Conservation (phyloP, 257 asterid species). For the Scutellaria galericulata region DNA sequence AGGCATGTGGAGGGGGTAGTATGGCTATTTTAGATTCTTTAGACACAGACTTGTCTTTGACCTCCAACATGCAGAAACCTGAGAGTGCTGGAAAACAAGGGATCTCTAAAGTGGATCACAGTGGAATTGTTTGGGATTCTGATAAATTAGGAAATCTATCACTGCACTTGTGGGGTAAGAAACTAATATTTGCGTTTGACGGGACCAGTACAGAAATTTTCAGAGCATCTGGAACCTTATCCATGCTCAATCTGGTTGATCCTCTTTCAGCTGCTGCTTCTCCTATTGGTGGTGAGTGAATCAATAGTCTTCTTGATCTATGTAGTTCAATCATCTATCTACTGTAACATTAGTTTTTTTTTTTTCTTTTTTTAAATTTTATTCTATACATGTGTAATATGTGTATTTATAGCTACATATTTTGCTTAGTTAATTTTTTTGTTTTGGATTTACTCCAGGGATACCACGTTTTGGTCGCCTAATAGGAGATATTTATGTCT, state of each 20-base stretch:
- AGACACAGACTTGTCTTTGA: constrained; percentile 73
- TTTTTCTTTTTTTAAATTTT: background rate
- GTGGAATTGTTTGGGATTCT: constrained; percentile 98
- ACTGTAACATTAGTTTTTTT: background rate
- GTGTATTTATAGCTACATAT: constrained; percentile 2
- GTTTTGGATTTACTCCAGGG: constrained; percentile 55
- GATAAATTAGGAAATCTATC: constrained; percentile 86
- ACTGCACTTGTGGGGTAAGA: constrained; percentile 87
- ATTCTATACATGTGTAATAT: background rate
- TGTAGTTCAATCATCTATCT: constrained; percentile 12
- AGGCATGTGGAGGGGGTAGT: constrained; percentile 99
- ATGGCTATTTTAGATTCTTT: constrained; percentile 98
- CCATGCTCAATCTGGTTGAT: constrained; percentile 97
- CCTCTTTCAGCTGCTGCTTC: constrained; percentile 99
- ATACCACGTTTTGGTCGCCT: constrained; percentile 99
- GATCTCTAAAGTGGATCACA: constrained; percentile 72
- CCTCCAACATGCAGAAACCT: constrained; percentile 71
- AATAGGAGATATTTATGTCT: constrained; percentile 82
- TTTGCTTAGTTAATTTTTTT: constrained; percentile 27
- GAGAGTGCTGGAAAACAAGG: constrained; percentile 78
- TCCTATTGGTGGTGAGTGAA: constrained; percentile 92
- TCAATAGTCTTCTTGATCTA: constrained; percentile 12
- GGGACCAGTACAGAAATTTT: constrained; percentile 90
- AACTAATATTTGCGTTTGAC: constrained; percentile 95
- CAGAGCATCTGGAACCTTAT: constrained; percentile 83